These are phyloP conservation scores for Fomitopsis schrenkii DNA, from an alignment of 1,284 basidiomycete genomes.

Conservation along the genomic window DNA sequence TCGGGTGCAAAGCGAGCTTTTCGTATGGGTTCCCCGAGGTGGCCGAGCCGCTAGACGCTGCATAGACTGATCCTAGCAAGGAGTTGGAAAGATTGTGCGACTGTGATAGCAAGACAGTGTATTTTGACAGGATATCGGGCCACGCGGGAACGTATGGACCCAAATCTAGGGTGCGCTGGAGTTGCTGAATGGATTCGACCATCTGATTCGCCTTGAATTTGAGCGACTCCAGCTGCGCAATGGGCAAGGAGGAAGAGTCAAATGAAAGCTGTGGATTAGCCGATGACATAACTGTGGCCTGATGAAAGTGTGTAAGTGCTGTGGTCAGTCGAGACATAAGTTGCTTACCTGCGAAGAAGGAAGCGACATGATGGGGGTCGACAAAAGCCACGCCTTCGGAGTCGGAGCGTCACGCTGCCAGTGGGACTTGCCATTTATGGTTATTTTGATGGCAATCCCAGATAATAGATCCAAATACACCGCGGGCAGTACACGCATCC, in stretches of 20 bases:
- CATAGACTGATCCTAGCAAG: constrained; percentile 38
- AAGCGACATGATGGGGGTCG: not conserved
- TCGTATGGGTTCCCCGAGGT: constrained; percentile 45
- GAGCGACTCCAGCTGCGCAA: constrained; percentile 65
- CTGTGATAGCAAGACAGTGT: constrained; percentile 76
- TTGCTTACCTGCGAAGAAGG: not conserved
- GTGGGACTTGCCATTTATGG: no score
- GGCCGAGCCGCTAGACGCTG: constrained; percentile 11
- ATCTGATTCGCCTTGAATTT: constrained; percentile 72
- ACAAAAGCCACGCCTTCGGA: not conserved
- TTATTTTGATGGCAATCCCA: no score
- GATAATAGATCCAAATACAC: no score
- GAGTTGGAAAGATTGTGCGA: constrained; percentile 68
- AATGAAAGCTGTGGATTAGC: constrained; percentile 3
- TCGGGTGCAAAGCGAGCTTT: constrained; percentile 63
- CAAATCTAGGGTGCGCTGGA: constrained; percentile 60
- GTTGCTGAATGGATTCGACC: constrained; percentile 63
- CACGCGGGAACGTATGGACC: constrained; percentile 66
- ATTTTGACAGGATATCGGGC: constrained; percentile 80
- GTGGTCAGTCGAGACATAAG: not conserved
- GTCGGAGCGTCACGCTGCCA: not conserved
- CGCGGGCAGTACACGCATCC: no score
- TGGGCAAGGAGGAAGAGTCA: constrained; percentile 21
- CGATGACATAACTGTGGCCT: not conserved
- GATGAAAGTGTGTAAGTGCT: not conserved